phyloP scores from a whole-genome alignment of 1,284 basidiomycete species.

The Hymenochaete sp. region DNA sequence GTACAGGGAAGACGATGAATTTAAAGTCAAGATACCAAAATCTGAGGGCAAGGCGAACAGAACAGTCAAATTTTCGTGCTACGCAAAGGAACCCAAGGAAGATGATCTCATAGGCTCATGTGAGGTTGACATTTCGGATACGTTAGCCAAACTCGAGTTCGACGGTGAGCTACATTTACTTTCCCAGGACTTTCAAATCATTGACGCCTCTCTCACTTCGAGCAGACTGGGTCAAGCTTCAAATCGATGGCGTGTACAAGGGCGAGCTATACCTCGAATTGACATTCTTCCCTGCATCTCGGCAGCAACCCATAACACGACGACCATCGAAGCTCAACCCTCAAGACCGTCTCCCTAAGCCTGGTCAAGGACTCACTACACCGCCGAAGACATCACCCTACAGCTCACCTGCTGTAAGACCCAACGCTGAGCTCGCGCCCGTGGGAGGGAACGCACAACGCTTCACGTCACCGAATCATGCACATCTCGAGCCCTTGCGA shows the following conservation, averaged over 20 bases:
- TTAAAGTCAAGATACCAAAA: slow-evolving; percentile 52
- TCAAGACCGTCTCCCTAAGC: slow-evolving; percentile 32
- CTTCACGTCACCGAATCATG: background rate
- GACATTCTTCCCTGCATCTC: slow-evolving; percentile 57
- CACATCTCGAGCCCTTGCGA: slow-evolving; percentile 8
- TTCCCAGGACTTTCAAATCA: slow-evolving; percentile 2
- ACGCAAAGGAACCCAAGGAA: slow-evolving; percentile 48
- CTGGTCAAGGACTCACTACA: slow-evolving; percentile 7
- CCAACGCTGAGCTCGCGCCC: background rate
- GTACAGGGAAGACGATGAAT: slow-evolving; percentile 42
- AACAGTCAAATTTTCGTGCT: slow-evolving; percentile 55
- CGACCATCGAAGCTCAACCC: slow-evolving; percentile 39
- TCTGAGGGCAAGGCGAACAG: slow-evolving; percentile 38
- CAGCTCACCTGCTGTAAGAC: background rate
- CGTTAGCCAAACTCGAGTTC: slow-evolving; percentile 51
- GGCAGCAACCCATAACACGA: slow-evolving; percentile 40
- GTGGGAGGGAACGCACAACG: background rate
- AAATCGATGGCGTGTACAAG: slow-evolving; percentile 40
- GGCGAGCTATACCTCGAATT: slow-evolving; percentile 74
- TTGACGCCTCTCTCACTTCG: background rate
- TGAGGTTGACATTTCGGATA: slow-evolving; percentile 54
- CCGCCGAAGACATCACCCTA: slow-evolving; percentile 6
- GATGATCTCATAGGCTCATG: slow-evolving; percentile 59
- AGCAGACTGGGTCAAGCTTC: slow-evolving; percentile 60
- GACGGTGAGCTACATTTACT: slow-evolving; percentile 43